phyloP scores from a whole-genome alignment of 176 grass and related monocot species.

The Raddia guianensis region DNA sequence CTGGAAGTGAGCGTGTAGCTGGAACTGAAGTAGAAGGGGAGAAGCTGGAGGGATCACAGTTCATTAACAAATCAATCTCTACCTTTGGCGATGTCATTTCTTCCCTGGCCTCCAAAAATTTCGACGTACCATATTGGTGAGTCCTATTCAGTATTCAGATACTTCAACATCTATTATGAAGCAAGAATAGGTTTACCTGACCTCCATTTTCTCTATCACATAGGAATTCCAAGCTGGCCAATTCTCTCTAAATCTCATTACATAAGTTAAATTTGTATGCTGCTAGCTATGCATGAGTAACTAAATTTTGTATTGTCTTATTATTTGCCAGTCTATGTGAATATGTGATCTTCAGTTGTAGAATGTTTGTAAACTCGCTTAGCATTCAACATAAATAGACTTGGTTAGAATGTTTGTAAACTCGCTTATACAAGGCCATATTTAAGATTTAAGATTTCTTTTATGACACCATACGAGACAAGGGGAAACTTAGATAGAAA shows the following conservation, averaged over 20 bases:
- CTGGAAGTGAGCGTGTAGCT: constrained; percentile 78
- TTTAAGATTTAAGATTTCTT: too few relatives aligned
- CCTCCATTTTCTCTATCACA: constrained; percentile 31
- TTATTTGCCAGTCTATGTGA: too few relatives aligned
- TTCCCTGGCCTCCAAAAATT: constrained; percentile 82
- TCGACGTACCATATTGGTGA: constrained; percentile 88
- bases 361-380: too few relatives aligned
- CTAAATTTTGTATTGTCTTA: too few relatives aligned
- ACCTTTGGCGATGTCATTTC: constrained; percentile 93
- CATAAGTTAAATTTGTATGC: constrained; percentile 44
- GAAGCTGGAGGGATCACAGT: constrained; percentile 51
- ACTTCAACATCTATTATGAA: constrained; percentile 4
- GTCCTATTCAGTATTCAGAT: constrained; percentile 32
- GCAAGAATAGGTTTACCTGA: constrained; percentile 10
- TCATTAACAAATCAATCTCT: constrained; percentile 63
- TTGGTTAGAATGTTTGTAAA: too few relatives aligned
- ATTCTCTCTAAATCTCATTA: constrained; percentile 88
- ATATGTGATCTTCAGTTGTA: too few relatives aligned
- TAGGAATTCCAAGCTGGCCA: constrained; percentile 96
- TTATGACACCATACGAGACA: too few relatives aligned
- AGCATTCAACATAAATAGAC: too few relatives aligned
- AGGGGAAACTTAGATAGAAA: too few relatives aligned
- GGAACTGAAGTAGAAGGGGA: constrained; percentile 93
- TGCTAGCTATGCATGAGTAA: neutral
- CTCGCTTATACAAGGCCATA: too few relatives aligned